Evolutionary conservation across 1,284 basidiomycete genomes (phyloP).

Genomic region (Irpex lacteus): DNA sequence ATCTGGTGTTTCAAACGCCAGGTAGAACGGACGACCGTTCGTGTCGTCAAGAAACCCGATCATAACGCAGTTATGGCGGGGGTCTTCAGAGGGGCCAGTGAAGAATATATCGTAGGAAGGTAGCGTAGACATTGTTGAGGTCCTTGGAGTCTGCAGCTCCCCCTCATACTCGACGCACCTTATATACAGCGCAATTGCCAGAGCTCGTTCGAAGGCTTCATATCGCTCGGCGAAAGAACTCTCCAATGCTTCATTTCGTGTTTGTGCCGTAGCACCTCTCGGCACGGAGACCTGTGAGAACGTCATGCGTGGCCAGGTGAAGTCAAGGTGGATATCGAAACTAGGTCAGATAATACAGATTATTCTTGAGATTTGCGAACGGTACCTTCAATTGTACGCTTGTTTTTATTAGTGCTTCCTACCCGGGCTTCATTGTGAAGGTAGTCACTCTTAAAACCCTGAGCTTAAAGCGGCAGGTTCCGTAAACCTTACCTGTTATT

Average conservation of each 20-base stretch:
- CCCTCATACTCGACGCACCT: not conserved
- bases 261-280: conserved; percentile 1
- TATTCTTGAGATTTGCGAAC: not conserved
- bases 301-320: not conserved
- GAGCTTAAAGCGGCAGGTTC: not conserved
- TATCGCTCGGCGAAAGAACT: not conserved
- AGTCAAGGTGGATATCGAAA: not conserved
- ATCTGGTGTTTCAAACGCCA: conserved; percentile 57
- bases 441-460: conserved; percentile 1
- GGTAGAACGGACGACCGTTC: conserved; percentile 58
- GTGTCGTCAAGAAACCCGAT: conserved; percentile 40
- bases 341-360: not conserved
- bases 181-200: not conserved
- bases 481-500: not conserved
- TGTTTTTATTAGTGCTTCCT: not conserved
- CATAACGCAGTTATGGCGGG: conserved; percentile 59
- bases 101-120: conserved; percentile 56
- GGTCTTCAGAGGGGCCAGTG: conserved; percentile 59
- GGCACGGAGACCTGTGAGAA: not conserved
- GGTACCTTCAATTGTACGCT: not conserved
- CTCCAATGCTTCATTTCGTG: not conserved
- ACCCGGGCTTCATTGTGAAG: not conserved
- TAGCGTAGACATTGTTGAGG: not conserved
- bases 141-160: not conserved
- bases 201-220: not conserved